Percentiles rank a stretch among this genome's conserved stretches.
Conservation (phyloP, 345 rosid species). For the Gynandropsis gynandra region DNA sequence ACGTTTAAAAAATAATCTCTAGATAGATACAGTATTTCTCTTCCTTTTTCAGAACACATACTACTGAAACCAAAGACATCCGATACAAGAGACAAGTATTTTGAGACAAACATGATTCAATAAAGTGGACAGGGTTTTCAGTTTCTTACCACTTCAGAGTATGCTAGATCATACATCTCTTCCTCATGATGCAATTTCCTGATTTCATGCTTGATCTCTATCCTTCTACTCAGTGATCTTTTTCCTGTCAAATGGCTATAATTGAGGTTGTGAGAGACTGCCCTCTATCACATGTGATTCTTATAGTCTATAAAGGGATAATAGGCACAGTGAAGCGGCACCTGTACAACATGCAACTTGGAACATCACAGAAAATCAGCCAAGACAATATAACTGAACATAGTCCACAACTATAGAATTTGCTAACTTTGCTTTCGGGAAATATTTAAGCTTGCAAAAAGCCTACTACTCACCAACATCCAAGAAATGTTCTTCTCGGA, state of each 20-base stretch:
- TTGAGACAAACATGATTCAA: too few species aligned
- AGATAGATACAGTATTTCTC: not conserved
- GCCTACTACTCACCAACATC: not conserved
- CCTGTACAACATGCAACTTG: not conserved
- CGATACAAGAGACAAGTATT: too few species aligned
- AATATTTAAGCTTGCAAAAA: not conserved
- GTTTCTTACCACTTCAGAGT: conserved; percentile 73
- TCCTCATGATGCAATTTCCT: conserved; percentile 85
- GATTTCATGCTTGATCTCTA: conserved; percentile 62
- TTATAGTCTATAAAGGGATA: conserved; percentile 21
- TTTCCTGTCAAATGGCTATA: conserved; percentile 46
- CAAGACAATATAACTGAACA: not conserved
- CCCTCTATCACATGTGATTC: conserved; percentile 39
- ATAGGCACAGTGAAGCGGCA: conserved; percentile 1
- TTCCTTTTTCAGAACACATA: too few species aligned
- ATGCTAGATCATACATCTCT: conserved; percentile 67
- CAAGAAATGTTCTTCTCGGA: conserved; percentile 9
- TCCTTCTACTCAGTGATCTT: conserved; percentile 41
- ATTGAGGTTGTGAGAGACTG: conserved; percentile 33
- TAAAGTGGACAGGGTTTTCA: not conserved
- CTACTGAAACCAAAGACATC: too few species aligned
- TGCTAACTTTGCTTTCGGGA: too few species aligned
- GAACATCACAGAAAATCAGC: not conserved
- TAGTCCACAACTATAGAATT: not conserved
- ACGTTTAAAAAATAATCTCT: not conserved